These are phyloP conservation scores for Tulasnella sp. DNA, from an alignment of 768 basidiomycete genomes.

Conservation along the genomic window DNA sequence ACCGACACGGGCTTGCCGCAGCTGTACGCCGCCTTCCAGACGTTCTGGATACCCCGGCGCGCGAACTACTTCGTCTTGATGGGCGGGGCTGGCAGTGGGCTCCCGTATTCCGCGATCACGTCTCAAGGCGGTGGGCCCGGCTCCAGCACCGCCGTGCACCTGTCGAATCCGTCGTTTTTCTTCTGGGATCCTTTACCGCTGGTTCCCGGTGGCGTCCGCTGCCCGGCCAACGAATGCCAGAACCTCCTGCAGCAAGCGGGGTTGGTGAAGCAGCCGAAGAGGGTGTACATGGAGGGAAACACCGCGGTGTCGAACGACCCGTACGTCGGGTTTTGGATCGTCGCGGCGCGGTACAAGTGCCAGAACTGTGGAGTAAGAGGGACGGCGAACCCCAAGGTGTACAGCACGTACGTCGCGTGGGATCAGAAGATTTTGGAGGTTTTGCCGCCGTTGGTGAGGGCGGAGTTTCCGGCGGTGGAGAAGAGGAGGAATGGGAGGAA, in stretches of 20 bases:
- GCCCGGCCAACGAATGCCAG: conserved; percentile 6
- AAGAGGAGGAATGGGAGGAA: not conserved
- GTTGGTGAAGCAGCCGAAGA: not conserved
- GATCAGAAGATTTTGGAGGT: conserved; percentile 14
- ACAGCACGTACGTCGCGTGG: conserved; percentile 8
- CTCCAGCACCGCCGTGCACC: conserved; percentile 2
- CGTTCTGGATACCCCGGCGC: conserved; percentile 31
- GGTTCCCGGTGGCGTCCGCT: conserved; percentile 25
- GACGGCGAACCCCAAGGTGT: conserved; percentile 3
- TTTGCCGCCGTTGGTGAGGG: conserved; percentile 8
- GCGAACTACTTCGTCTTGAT: conserved; percentile 30
- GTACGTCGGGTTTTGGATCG: conserved; percentile 22
- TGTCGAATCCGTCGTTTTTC: conserved; percentile 32
- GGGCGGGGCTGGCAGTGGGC: not conserved
- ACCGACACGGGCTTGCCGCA: conserved; percentile 21
- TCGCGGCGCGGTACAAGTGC: conserved; percentile 18
- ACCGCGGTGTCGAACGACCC: not conserved
- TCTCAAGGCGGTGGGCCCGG: not conserved
- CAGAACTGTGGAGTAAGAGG: not conserved
- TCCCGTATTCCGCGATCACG: not conserved
- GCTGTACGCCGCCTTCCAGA: conserved; percentile 22
- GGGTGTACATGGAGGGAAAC: conserved; percentile 16
- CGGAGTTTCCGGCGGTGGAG: conserved; percentile 30
- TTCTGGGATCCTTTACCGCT: conserved; percentile 33
- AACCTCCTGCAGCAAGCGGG: conserved; percentile 6